These are phyloP conservation scores for Chaetomium sp. DNA, from an alignment of 2,329 filamentous ascomycete genomes.

Conservation along the genomic window DNA sequence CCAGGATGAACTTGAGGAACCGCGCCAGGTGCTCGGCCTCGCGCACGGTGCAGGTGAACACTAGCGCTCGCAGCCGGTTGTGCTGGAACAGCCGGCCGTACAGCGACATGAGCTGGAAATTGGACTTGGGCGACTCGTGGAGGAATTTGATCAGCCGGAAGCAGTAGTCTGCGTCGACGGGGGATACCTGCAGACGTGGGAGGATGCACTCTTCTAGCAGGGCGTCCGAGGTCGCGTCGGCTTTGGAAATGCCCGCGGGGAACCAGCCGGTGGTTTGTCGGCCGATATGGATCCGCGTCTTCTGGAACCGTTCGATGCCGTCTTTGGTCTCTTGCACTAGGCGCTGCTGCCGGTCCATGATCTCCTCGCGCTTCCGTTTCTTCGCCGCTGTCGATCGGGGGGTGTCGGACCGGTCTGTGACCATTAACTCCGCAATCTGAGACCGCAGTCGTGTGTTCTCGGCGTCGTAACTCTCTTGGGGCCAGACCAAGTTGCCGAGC, in stretches of 20 bases:
- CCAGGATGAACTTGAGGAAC: conserved; percentile 76
- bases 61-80: conserved; percentile 71
- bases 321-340: conserved; percentile 67
- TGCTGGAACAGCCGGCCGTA: conserved; percentile 80
- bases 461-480: conserved; percentile 68
- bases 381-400: conserved; percentile 57
- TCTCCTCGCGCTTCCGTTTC: conserved; percentile 62
- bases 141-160: conserved; percentile 83
- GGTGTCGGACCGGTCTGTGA: conserved; percentile 64
- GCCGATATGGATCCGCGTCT: conserved; percentile 62
- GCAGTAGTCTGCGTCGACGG: conserved; percentile 81
- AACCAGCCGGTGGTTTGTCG: conserved; percentile 80
- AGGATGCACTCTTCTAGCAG: conserved; percentile 87
- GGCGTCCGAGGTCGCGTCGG: conserved; percentile 63
- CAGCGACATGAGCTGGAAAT: conserved; percentile 79
- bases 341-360: conserved; percentile 62
- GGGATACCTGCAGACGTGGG: conserved; percentile 78
- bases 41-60: conserved; percentile 83
- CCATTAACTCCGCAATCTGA: conserved; percentile 57
- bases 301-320: conserved; percentile 60
- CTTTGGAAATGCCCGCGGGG: conserved; percentile 53
- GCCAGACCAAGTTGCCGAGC: conserved; percentile 72
- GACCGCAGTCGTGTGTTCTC: conserved; percentile 65
- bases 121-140: conserved; percentile 74
- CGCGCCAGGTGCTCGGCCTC: conserved; percentile 91